Percentiles rank a stretch among this genome's conserved stretches.
These are phyloP conservation scores for Skeletonema marinoi DNA, from an alignment of 108 stramenopile species.

Conservation along the genomic window DNA sequence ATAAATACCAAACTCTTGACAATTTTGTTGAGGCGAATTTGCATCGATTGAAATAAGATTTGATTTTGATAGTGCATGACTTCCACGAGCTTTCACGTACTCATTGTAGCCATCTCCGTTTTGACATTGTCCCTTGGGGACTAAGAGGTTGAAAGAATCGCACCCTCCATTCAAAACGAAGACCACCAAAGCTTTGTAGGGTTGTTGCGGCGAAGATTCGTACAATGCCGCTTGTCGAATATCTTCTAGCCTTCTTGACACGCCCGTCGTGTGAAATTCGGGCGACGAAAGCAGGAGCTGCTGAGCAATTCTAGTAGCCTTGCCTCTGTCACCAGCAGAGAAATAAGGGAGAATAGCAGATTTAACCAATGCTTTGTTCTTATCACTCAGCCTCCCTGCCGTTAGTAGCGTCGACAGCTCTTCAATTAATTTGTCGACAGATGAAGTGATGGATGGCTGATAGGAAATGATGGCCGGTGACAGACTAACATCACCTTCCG, in stretches of 20 bases:
- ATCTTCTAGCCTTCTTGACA: neutral
- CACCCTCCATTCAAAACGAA: constrained; percentile 41
- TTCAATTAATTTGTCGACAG: constrained; percentile 41
- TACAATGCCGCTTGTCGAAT: too few relatives aligned
- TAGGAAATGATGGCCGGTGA: constrained; percentile 4
- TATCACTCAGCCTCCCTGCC: constrained; percentile 38
- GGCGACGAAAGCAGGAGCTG: constrained; percentile 47
- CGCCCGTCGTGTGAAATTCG: constrained; percentile 42
- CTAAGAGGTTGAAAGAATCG: constrained; percentile 53
- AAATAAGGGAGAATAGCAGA: constrained; percentile 6
- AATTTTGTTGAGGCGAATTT: constrained; percentile 18
- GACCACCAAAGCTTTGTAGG: constrained; percentile 53
- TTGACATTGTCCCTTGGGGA: neutral
- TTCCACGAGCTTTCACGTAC: constrained; percentile 41
- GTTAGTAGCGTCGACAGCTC: constrained; percentile 61
- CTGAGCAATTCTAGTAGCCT: constrained; percentile 32
- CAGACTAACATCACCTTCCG: constrained; percentile 22
- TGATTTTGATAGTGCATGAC: constrained; percentile 1
- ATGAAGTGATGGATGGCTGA: constrained; percentile 7
- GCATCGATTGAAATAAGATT: constrained; percentile 22
- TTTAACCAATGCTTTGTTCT: constrained; percentile 16
- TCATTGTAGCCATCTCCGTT: constrained; percentile 12
- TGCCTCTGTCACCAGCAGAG: constrained; percentile 5
- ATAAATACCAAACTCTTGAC: constrained; percentile 18
- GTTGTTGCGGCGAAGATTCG: neutral